Percentiles rank a stretch among this genome's conserved stretches.
Conservation (phyloP, 1,139 yeast genomes). For the Pichia sp. region DNA sequence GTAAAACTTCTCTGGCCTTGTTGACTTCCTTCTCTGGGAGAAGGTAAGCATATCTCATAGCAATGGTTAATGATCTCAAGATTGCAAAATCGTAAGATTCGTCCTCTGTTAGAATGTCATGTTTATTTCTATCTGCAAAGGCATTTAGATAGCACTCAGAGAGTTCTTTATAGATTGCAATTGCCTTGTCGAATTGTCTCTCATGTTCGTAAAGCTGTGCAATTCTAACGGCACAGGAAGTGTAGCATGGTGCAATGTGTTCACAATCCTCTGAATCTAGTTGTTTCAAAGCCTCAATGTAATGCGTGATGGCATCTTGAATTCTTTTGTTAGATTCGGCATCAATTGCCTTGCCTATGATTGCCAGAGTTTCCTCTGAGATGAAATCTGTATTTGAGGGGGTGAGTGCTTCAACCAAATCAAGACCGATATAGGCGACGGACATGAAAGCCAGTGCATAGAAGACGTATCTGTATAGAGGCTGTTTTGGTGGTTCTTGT, state of each 20-base stretch:
- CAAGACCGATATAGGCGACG: conserved; percentile 3
- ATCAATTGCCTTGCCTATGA: conserved; percentile 15
- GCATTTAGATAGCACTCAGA: conserved; percentile 12
- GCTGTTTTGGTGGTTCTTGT: conserved; percentile 1
- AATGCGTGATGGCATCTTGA: conserved; percentile 17
- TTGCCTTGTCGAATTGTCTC: conserved; percentile 21
- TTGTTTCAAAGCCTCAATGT: conserved; percentile 15
- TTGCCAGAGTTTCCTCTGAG: conserved; percentile 12
- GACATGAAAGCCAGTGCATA: conserved; percentile 2
- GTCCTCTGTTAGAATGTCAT: conserved; percentile 5
- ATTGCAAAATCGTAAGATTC: conserved; percentile 16
- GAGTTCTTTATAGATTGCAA: conserved; percentile 19
- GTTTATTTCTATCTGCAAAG: conserved; percentile 12
- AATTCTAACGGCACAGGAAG: conserved; percentile 77
- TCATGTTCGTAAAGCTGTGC: conserved; percentile 61
- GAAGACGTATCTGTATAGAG: background rate
- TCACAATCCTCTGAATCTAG: conserved; percentile 34
- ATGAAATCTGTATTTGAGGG: conserved; percentile 11
- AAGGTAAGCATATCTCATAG: conserved; percentile 20
- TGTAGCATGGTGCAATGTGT: conserved; percentile 57
- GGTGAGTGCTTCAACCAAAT: background rate
- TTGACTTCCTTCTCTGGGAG: conserved; percentile 14
- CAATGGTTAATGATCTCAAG: conserved; percentile 18
- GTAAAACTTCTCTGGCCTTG: conserved; percentile 19
- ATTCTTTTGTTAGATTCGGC: conserved; percentile 19